Evolutionary conservation across 208 protist species (phyloP).

Genomic region (Hexamita inflata): DNA sequence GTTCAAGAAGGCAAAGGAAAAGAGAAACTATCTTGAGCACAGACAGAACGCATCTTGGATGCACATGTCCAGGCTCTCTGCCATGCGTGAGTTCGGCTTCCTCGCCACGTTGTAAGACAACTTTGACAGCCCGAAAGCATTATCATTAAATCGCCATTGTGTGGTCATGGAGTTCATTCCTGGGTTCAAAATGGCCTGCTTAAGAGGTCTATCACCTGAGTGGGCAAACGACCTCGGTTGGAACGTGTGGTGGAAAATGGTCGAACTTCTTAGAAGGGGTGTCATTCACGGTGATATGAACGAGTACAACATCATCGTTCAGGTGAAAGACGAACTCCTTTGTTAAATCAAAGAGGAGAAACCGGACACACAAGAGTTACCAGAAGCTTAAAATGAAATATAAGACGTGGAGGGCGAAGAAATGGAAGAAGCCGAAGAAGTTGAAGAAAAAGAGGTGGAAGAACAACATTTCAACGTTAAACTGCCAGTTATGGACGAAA

Average conservation of each 20-base stretch:
- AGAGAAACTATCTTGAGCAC: conserved; percentile 78
- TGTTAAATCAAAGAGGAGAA: too few relatives aligned
- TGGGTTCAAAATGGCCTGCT: conserved; percentile 49
- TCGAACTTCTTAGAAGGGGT: conserved; percentile 69
- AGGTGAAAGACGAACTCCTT: conserved; percentile 63
- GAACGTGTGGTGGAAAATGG: conserved; percentile 68
- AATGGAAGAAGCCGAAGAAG: conserved; percentile 12
- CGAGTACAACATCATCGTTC: conserved; percentile 94
- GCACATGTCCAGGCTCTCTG: conserved; percentile 87
- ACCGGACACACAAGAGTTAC: too few relatives aligned
- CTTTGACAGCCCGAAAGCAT: conserved; percentile 81
- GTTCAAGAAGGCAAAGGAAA: conserved; percentile 81
- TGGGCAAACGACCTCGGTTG: conserved; percentile 67
- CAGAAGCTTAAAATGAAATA: too few relatives aligned
- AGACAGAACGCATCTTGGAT: conserved; percentile 79
- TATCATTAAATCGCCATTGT: conserved; percentile 88
- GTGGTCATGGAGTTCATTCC: conserved; percentile 83
- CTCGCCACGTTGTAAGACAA: conserved; percentile 63
- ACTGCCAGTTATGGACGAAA: too few relatives aligned
- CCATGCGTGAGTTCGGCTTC: conserved; percentile 87
- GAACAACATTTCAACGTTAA: too few relatives aligned
- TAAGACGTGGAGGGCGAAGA: conserved; percentile 29
- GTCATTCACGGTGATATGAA: conserved; percentile 98
- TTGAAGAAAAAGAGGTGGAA: conserved; percentile 22
- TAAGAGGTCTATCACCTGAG: conserved; percentile 59